These are phyloP conservation scores for Sporisorium exsertum DNA, from an alignment of 1,284 basidiomycete species.

Conservation along the genomic window DNA sequence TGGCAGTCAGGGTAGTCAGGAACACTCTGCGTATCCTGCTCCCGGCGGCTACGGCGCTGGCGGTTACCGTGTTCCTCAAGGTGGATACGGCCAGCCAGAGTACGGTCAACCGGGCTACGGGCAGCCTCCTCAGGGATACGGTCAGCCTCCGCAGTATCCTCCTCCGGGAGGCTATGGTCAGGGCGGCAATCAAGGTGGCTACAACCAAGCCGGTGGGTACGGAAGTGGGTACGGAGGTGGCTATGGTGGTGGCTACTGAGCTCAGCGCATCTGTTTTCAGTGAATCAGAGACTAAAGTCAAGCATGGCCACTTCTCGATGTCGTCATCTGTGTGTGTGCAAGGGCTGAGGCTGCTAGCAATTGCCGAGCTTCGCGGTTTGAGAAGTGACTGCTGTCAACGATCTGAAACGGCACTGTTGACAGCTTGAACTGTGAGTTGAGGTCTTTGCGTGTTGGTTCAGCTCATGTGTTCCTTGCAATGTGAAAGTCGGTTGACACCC, in stretches of 20 bases:
- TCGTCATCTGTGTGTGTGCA: too few relatives aligned
- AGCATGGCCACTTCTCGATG: too few relatives aligned
- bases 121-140: conserved; percentile 17
- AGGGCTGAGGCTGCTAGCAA: too few relatives aligned
- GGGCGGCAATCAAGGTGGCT: conserved; percentile 10
- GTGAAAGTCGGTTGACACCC: too few relatives aligned
- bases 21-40: conserved; percentile 10
- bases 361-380: too few relatives aligned
- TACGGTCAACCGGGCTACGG: conserved; percentile 26
- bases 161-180: conserved; percentile 27
- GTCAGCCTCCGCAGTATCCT: conserved; percentile 27
- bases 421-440: too few relatives aligned
- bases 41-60: conserved; percentile 22
- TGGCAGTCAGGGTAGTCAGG: conserved; percentile 13
- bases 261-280: background rate
- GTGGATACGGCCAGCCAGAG: conserved; percentile 14
- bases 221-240: conserved; percentile 49
- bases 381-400: too few relatives aligned
- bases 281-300: too few relatives aligned
- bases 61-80: conserved; percentile 28
- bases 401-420: too few relatives aligned
- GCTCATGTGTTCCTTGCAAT: too few relatives aligned
- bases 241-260: conserved; percentile 45
- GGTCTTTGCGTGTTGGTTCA: too few relatives aligned
- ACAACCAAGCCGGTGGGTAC: conserved; percentile 31